These are phyloP conservation scores for Ophiostoma ips DNA, from an alignment of 2,329 filamentous ascomycete genomes.

Conservation along the genomic window DNA sequence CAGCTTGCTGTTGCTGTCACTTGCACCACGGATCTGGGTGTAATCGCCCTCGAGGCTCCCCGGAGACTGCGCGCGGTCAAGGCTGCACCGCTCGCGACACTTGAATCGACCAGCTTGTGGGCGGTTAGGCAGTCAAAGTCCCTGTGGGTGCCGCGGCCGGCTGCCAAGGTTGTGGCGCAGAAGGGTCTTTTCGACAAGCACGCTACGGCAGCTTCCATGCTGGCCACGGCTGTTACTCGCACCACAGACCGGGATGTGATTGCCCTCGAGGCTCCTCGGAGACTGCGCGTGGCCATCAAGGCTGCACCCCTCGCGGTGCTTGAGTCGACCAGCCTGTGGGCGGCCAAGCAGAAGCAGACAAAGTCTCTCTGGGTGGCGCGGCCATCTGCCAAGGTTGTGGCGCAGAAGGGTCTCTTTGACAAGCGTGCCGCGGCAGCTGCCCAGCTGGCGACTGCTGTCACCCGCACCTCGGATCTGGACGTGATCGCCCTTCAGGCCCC, in stretches of 20 bases:
- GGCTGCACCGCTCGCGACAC: constrained; percentile 1
- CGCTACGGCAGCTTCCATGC: not conserved
- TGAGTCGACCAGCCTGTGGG: constrained; percentile 7
- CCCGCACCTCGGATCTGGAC: constrained; percentile 8
- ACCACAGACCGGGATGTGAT: constrained; percentile 7
- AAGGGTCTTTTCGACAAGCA: constrained; percentile 8
- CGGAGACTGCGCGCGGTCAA: constrained; percentile 2
- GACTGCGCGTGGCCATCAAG: not conserved
- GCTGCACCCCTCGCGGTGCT: constrained; percentile 4
- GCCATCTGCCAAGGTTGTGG: not conserved
- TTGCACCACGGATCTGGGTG: constrained; percentile 8
- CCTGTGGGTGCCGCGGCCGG: not conserved
- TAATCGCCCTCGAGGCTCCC: constrained; percentile 5
- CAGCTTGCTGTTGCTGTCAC: not conserved
- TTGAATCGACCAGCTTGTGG: constrained; percentile 8
- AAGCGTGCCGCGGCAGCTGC: not conserved
- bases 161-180: not conserved
- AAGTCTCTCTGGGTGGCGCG: constrained; percentile 7
- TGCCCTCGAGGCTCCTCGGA: constrained; percentile 7
- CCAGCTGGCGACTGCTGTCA: constrained; percentile 1
- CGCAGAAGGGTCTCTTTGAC: constrained; percentile 7
- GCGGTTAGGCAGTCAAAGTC: not conserved
- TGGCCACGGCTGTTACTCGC: constrained; percentile 2
- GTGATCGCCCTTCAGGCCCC: constrained; percentile 6
- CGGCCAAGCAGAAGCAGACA: not conserved